Evolutionary conservation across 148 eudicot species (phyloP), one percentile per base, ranked within the genome.

Genomic region (Spergularia bocconei): DNA sequence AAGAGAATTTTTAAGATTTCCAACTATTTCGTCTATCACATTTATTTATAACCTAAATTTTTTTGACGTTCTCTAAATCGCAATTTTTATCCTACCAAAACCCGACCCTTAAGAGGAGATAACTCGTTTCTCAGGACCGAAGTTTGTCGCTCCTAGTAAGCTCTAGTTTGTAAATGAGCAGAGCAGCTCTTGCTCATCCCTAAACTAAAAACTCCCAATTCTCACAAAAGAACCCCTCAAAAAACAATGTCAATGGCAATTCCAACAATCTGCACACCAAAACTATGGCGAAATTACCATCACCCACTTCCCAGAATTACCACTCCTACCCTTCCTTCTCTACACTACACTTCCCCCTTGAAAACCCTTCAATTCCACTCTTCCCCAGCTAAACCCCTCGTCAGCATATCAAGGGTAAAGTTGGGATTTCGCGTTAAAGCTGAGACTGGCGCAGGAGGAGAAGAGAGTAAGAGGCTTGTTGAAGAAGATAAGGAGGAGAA

Each of bases 351-450:
- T 12, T 61, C 15, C 44, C 51, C 74, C 6, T 33, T 4, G 55
- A 82, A 56, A 69, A 50, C 29, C 71, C 65, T 60, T 54, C 76
- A 50, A 70, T 63, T 81, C 75, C 13, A 44, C 64, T 60, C 25
- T 6, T 39, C 57, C 58, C 72, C 38, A 75, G 12, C 61, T 8
- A 65, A 64, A 4, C 13, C n/a, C 20, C 55, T 80, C 62, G 17
- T 67, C 11, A 72, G 71, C 25, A 73, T 73, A 63, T 75, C 63
- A 3, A 50, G 82, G 51, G 54, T 59, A 20, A 78, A 68, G 38
- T 50, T 65, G 57, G 79, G 79, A 67, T 77, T 87, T 78, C 9
- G 51, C 0, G 64, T 73, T 41, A 79, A 81, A 73, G 89, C 85
- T 71, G 78, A 82, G 59, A 75, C 67, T 63, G 81, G 67, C 14